These are phyloP conservation scores for Salix dunnii DNA, from an alignment of 345 rosid genomes.

Conservation along the genomic window DNA sequence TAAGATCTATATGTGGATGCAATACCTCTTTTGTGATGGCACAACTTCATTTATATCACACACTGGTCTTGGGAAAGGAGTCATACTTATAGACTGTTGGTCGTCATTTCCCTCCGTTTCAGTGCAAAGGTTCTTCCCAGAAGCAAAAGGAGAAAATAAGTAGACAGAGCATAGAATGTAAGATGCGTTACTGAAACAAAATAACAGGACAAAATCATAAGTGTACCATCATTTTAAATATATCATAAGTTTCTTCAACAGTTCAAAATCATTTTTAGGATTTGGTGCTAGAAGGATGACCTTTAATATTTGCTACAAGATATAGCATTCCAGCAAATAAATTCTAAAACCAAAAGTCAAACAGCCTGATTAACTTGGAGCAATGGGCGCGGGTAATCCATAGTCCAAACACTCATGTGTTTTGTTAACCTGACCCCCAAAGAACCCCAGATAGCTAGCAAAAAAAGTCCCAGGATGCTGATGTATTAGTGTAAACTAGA, in stretches of 20 bases:
- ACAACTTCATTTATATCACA: conserved; percentile 30
- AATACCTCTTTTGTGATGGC: conserved; percentile 48
- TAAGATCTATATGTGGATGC: conserved; percentile 4
- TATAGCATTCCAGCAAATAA: neutral
- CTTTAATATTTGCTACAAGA: neutral
- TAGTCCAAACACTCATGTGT: neutral
- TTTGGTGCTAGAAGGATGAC: neutral
- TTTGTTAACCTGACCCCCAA: neutral
- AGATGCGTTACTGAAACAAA: conserved; percentile 10
- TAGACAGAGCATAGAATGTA: neutral
- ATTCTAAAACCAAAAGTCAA: neutral
- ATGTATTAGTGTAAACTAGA: neutral
- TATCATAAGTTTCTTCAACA: neutral
- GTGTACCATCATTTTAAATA: neutral
- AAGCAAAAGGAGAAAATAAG: conserved; percentile 13
- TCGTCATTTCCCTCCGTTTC: conserved; percentile 36
- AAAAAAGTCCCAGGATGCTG: neutral
- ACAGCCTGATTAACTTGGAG: neutral
- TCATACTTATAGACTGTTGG: conserved; percentile 18
- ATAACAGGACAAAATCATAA: neutral
- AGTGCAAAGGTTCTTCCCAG: conserved; percentile 36
- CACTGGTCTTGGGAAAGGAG: conserved; percentile 27
- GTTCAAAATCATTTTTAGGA: neutral
- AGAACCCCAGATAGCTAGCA: neutral
- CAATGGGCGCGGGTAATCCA: neutral